These are phyloP conservation scores for Triticum monococcum DNA, from an alignment of 176 grass and related monocot species.

Conservation along the genomic window DNA sequence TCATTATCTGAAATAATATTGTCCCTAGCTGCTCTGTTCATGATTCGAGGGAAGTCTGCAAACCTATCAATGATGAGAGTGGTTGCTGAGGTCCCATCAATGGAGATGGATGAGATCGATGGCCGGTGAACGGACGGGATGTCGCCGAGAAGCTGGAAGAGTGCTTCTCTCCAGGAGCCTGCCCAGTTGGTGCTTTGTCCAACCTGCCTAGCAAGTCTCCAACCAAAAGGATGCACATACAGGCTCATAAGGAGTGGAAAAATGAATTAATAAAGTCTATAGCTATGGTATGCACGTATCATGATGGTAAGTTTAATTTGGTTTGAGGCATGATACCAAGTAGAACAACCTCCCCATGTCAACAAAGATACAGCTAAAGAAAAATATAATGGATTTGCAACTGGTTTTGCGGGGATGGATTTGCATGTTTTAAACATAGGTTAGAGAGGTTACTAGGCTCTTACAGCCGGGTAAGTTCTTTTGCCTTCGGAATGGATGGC, in stretches of 20 bases:
- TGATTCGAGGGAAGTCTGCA: neutral
- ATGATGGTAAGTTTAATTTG: no score
- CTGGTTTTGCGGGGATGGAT: no score
- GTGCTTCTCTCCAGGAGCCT: slow-evolving; percentile 63
- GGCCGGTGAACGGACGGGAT: slow-evolving; percentile 33
- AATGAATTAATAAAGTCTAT: no score
- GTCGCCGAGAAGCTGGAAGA: slow-evolving; percentile 68
- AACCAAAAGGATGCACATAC: neutral
- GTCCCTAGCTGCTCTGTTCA: neutral
- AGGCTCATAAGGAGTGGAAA: neutral
- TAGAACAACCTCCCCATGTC: no score
- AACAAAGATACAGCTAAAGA: no score
- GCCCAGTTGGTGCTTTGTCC: slow-evolving; percentile 30
- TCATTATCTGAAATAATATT: neutral
- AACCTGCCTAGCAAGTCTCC: slow-evolving; percentile 55
- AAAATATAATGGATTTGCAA: no score
- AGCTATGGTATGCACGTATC: no score
- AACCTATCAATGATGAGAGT: slow-evolving; percentile 76
- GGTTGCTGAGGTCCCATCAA: slow-evolving; percentile 65
- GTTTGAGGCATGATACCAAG: no score
- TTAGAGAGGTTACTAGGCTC: neutral
- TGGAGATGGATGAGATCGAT: slow-evolving; percentile 65
- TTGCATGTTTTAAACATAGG: no score
- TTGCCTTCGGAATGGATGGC: slow-evolving; percentile 57
- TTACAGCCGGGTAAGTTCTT: slow-evolving; percentile 54